Conservation (phyloP, 164 flowering plant genomes). For the Berberis vulgaris region DNA sequence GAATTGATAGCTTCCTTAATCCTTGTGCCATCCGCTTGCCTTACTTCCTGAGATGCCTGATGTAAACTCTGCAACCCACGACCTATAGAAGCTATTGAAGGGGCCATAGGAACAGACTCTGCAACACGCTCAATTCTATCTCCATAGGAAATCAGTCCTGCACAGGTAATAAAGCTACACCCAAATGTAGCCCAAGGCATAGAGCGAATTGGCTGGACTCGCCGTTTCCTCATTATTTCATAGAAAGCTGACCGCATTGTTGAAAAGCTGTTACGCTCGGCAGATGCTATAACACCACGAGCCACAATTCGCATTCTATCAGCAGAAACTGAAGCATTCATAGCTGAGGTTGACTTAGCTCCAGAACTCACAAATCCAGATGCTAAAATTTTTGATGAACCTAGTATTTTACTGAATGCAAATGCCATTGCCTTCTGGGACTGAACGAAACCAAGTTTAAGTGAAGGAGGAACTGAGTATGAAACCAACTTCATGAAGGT, state of each 20-base stretch:
- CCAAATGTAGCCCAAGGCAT: slow-evolving; percentile 80
- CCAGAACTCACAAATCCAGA: slow-evolving; percentile 52
- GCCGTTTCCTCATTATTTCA: slow-evolving; percentile 81
- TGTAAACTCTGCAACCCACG: slow-evolving; percentile 72
- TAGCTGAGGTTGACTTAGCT: slow-evolving; percentile 35
- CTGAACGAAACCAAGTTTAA: slow-evolving; percentile 52
- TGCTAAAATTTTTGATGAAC: slow-evolving; percentile 50
- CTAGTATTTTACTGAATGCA: slow-evolving; percentile 42
- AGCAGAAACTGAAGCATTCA: slow-evolving; percentile 67
- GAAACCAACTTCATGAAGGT: slow-evolving; percentile 49
- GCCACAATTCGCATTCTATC: slow-evolving; percentile 66
- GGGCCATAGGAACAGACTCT: slow-evolving; percentile 70
- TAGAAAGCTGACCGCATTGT: slow-evolving; percentile 85
- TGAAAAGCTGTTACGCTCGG: slow-evolving; percentile 70
- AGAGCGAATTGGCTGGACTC: slow-evolving; percentile 38
- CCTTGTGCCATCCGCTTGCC: slow-evolving; percentile 31
- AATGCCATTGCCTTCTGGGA: slow-evolving; percentile 48
- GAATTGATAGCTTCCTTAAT: slow-evolving; percentile 63
- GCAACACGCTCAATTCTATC: slow-evolving; percentile 92
- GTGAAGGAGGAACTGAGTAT: slow-evolving; percentile 51
- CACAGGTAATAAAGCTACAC: slow-evolving; percentile 71
- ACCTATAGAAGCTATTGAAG: slow-evolving; percentile 77
- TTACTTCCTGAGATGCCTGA: slow-evolving; percentile 47
- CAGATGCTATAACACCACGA: slow-evolving; percentile 70
- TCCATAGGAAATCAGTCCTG: slow-evolving; percentile 61